These are phyloP conservation scores for Yamadazyma laniorum DNA, from an alignment of 805 yeast genomes.

Conservation along the genomic window DNA sequence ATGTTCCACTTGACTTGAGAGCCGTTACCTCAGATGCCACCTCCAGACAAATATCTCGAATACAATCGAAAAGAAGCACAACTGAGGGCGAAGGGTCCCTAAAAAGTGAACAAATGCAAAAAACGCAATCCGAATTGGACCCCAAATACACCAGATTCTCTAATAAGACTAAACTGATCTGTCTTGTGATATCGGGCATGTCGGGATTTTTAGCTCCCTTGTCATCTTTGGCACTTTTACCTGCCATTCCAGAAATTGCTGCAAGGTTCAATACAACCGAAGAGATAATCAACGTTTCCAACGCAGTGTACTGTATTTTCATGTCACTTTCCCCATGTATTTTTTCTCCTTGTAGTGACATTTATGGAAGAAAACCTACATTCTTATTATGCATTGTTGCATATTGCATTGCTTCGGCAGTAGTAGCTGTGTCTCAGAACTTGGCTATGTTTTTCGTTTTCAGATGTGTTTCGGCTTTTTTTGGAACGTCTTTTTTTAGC, in stretches of 20 bases:
- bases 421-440: conserved; percentile 49
- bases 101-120: conserved; percentile 2
- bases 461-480: conserved; percentile 48
- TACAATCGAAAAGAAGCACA: conserved; percentile 19
- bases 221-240: conserved; percentile 45
- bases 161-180: conserved; percentile 13
- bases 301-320: conserved; percentile 48
- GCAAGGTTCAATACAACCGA: conserved; percentile 44
- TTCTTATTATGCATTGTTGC: conserved; percentile 42
- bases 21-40: conserved; percentile 21
- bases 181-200: conserved; percentile 17
- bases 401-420: conserved; percentile 18
- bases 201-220: conserved; percentile 46
- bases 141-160: conserved; percentile 15
- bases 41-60: conserved; percentile 17
- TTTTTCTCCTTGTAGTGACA: conserved; percentile 49
- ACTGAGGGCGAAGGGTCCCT: not conserved
- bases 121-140: conserved; percentile 2
- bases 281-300: conserved; percentile 46
- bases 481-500: conserved; percentile 55
- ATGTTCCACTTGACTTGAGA: conserved; percentile 20
- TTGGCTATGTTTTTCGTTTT: conserved; percentile 55
- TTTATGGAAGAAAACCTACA: conserved; percentile 49
- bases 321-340: conserved; percentile 56
- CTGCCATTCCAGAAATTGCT: conserved; percentile 53